Base-by-base conservation (phyloP, 768 basidiomycete genomes). In the Grammothele lineata region DNA sequence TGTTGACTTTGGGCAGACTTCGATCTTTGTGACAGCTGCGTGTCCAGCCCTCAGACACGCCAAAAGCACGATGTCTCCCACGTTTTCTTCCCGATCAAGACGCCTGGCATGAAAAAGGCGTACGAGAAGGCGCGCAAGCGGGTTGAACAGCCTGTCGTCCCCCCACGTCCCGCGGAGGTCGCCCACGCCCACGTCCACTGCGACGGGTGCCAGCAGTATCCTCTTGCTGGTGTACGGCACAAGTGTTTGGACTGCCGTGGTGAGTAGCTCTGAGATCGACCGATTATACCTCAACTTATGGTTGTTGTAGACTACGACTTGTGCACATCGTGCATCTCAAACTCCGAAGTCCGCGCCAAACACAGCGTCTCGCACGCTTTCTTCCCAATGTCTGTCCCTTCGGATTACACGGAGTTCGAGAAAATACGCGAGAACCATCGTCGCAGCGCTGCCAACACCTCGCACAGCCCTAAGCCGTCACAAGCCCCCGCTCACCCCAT, bases 231-330 rank as follows among this genome's bases (percentile, higher is more conserved):
- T 4, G 39, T 53, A 3, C 34, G 51, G 14, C 43, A 50, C 27
- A 47, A 45, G 63, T 92, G 89, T 58, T 62, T 87, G 22, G 83
- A 87, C 52, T 91, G 88, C 61, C 69, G 71, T 43, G 73, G 57
- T 59, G 23, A 35, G 53, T 25, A 15, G 14, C 22, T 14, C 9
- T 30, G 27, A 30, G 8, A 30, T 30, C 14, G 8, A 30, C n/a
- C 27, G 14, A 14, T 7, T 14, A 8, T n/a, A 1, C 22, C 8
- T n/a, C 12, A 22, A 12, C 46, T 45, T 0, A 34, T 8, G 8
- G 1, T 15, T 10, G 4, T 23, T 23, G 7, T 22, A 59, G 59
- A 60, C 37, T 60, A 51, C 49, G 59, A 60, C 34, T 34, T 60
- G 10, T 60, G 59, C 44, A 42, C 50, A 11, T 15, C 35, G 3